Conservation (phyloP, 1,139 yeast genomes). For the Wickerhamiella pararugosa region DNA sequence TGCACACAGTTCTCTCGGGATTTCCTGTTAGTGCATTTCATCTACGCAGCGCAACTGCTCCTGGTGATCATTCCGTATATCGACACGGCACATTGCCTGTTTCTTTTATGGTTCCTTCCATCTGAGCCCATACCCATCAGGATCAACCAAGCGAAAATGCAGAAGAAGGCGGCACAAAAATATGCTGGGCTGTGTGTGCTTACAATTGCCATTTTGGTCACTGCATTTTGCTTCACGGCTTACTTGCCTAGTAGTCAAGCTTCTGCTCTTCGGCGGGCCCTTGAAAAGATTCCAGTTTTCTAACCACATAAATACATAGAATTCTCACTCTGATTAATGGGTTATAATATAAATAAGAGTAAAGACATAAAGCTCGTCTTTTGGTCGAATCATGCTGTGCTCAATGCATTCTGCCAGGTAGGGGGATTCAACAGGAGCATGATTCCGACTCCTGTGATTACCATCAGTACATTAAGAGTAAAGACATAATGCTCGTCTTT, state of each 20-base stretch:
- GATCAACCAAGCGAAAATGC: conserved; percentile 25
- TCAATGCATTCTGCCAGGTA: conserved; percentile 3
- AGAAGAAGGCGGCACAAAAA: conserved; percentile 24
- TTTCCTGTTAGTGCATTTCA: conserved; percentile 49
- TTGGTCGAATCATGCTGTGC: no score
- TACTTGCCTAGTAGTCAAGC: no score
- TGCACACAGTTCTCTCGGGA: conserved; percentile 56
- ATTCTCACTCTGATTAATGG: not conserved
- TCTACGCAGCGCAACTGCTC: conserved; percentile 49
- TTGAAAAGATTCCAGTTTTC: no score
- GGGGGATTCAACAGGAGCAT: conserved; percentile 18
- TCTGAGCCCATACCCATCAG: conserved; percentile 35
- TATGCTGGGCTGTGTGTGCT: conserved; percentile 33
- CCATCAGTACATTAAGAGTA: conserved; percentile 13
- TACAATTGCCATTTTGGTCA: conserved; percentile 19
- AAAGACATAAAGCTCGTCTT: not conserved
- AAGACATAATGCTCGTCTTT: no score
- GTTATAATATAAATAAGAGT: not conserved
- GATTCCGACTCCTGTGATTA: conserved; percentile 15
- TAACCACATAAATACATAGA: not conserved
- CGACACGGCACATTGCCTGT: conserved; percentile 64
- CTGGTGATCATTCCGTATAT: conserved; percentile 50
- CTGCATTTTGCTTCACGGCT: no score
- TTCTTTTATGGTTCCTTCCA: conserved; percentile 72
- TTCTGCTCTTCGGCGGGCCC: no score